Percentiles rank a stretch among this genome's conserved stretches.
These are phyloP conservation scores for Musa schizocarpa DNA, from an alignment of 176 grass and related monocot genomes.

Conservation along the genomic window DNA sequence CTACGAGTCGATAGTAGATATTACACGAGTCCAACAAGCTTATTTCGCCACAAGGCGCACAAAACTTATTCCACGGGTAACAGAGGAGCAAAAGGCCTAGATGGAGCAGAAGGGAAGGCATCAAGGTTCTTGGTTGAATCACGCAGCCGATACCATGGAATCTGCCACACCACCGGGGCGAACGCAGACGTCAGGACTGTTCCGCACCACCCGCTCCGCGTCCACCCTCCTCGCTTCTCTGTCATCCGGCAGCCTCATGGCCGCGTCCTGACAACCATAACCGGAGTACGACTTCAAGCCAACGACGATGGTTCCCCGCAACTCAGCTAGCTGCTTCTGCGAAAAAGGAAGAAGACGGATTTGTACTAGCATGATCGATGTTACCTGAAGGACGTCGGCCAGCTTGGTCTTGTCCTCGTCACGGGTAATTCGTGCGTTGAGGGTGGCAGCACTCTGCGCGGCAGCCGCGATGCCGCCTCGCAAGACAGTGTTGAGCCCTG, in stretches of 20 bases:
- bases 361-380: no score
- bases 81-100: no score
- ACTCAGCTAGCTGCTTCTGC: no score
- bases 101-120: no score
- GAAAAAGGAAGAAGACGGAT: no score
- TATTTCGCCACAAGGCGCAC: no score
- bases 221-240: constrained; percentile 46
- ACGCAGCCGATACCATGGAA: background rate
- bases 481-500: constrained; percentile 24
- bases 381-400: constrained; percentile 50
- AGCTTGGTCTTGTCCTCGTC: constrained; percentile 52
- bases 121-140: background rate
- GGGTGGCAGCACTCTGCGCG: constrained; percentile 33
- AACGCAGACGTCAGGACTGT: constrained; percentile 22
- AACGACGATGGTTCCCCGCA: background rate
- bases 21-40: no score
- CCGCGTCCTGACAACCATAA: constrained; percentile 27
- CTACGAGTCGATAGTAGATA: no score
- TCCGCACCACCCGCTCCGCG: constrained; percentile 43
- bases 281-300: no score
- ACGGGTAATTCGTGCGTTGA: constrained; percentile 23
- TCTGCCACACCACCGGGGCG: constrained; percentile 25
- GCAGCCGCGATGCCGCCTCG: constrained; percentile 35
- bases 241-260: constrained; percentile 36
- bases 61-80: no score